Percentiles rank a stretch among this genome's conserved stretches.
Evolutionary conservation across 495 filamentous ascomycete species (phyloP).

Genomic region (Thermothielavioides terrestris): DNA sequence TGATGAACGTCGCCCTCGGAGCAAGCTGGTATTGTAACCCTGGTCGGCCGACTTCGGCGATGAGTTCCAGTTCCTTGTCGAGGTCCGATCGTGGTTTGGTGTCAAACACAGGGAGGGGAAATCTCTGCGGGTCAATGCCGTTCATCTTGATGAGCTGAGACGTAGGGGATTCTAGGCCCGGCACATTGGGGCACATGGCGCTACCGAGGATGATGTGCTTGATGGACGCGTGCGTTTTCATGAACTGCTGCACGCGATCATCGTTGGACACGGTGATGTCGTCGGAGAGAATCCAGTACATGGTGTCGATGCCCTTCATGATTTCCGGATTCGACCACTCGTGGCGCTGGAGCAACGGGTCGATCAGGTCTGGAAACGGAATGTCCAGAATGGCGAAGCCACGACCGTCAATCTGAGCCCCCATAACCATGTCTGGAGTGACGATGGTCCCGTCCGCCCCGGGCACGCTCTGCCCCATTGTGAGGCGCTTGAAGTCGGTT

Average conservation of each 20-base stretch:
- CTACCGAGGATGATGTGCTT: conserved; percentile 69
- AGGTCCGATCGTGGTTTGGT: conserved; percentile 20
- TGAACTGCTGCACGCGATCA: conserved; percentile 59
- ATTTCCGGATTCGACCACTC: conserved; percentile 65
- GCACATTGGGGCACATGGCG: conserved; percentile 62
- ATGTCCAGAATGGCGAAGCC: conserved; percentile 78
- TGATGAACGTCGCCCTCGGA: conserved; percentile 50
- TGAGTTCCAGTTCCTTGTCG: conserved; percentile 3
- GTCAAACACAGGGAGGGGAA: conserved; percentile 56
- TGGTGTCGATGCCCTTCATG: conserved; percentile 54
- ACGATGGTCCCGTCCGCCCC: conserved; percentile 49
- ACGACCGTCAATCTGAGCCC: conserved; percentile 21
- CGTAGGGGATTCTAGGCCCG: conserved; percentile 58
- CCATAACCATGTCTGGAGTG: conserved; percentile 46
- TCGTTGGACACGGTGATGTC: conserved; percentile 50
- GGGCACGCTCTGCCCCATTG: conserved; percentile 41
- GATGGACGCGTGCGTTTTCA: conserved; percentile 47
- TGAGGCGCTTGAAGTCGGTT: conserved; percentile 45
- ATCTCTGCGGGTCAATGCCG: conserved; percentile 58
- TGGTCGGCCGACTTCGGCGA: conserved; percentile 18
- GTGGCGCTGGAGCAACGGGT: conserved; percentile 51
- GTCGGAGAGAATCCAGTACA: conserved; percentile 74
- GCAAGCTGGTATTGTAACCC: conserved; percentile 53
- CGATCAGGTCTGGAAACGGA: conserved; percentile 58
- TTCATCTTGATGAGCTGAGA: conserved; percentile 55